Conservation (phyloP, 2,329 filamentous ascomycete genomes). For the Beauveria scarabaeidicola region DNA sequence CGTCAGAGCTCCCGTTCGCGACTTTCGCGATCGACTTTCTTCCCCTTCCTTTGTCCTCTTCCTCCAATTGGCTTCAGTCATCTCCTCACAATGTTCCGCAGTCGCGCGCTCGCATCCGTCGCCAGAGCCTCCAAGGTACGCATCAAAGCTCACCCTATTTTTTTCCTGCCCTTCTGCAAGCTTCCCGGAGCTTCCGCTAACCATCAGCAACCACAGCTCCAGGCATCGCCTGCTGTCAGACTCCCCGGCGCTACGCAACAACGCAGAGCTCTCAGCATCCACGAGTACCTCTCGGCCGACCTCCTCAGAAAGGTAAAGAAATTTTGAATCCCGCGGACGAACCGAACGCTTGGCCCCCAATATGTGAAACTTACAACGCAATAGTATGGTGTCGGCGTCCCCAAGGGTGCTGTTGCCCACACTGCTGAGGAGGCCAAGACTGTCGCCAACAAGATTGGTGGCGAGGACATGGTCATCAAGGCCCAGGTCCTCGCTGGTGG, state of each 20-base stretch:
- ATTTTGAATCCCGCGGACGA: conserved; percentile 1
- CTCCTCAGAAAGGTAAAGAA: conserved; percentile 63
- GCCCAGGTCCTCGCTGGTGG: conserved; percentile 97
- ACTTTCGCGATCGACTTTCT: conserved; percentile 12
- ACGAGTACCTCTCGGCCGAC: conserved; percentile 95
- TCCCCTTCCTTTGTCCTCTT: conserved; percentile 8
- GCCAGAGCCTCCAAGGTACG: conserved; percentile 69
- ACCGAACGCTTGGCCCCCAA: conserved; percentile 7
- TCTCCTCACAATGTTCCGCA: conserved; percentile 67
- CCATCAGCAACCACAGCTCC: conserved; percentile 9
- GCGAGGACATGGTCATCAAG: conserved; percentile 98
- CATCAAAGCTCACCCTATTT: conserved; percentile 15
- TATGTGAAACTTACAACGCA: conserved; percentile 13
- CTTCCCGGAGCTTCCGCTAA: conserved; percentile 16
- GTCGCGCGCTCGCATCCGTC: conserved; percentile 70
- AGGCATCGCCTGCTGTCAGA: conserved; percentile 40
- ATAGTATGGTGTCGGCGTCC: conserved; percentile 90
- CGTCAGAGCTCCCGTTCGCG: conserved; percentile 2
- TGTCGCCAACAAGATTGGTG: conserved; percentile 83
- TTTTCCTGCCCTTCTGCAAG: conserved; percentile 11
- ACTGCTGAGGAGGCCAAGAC: conserved; percentile 80
- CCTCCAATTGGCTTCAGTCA: conserved; percentile 12
- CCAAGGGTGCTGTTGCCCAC: conserved; percentile 76
- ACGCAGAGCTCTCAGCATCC: conserved; percentile 83
- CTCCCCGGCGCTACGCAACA: conserved; percentile 65